Evolutionary conservation across 805 yeast genomes (phyloP), one percentile per base, ranked within the genome.

Genomic region (Pichia membranifaciens): DNA sequence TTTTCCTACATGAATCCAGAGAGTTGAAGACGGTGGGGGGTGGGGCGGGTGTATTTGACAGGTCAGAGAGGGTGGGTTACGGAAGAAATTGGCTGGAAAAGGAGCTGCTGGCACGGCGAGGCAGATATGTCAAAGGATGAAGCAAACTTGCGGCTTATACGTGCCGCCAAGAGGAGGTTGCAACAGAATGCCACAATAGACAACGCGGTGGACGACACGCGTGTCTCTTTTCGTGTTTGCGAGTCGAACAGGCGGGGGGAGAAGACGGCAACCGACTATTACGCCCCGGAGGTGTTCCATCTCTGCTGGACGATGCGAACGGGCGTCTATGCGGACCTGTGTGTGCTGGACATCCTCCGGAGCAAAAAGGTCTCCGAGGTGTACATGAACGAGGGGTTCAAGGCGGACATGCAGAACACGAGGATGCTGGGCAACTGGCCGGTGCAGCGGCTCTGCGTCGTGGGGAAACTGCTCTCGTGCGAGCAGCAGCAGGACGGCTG

Each of bases 341-440:
- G 67, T 4, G 54, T 62, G 1, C 29, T 43, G 9, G 75, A 72
- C 48, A 33, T 71, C 0, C 17, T 53, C 1, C 28, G 51, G 12
- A 41, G 62, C 23, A 47, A 40, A 9, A 45, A 45, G 15, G 52
- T 64, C 3, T 39, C 56, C 2, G 52, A 54, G 0, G 43, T 67
- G 0, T 69, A 70, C 44, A 61, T 57, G 3, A 43, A 47, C n/a
- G 48, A 32, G 47, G 17, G 45, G n/a, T 41, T 25, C 2, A 44
- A 56, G 3, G 51, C 53, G 9, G 61, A 64, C 4, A 8, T 22
- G 3, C 17, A 31, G n/a, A 8, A 48, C 4, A 31, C 53, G 5
- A 4, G 66, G 3, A 53, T 76, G 57, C 56, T 65, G 34, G 56
- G 58, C 1, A 76, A 76, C 50, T 73, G 74, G 56, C 81, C 81